Evolutionary conservation across 2,329 filamentous ascomycete species (phyloP).

Genomic region (Amylocarpus encephaloides): DNA sequence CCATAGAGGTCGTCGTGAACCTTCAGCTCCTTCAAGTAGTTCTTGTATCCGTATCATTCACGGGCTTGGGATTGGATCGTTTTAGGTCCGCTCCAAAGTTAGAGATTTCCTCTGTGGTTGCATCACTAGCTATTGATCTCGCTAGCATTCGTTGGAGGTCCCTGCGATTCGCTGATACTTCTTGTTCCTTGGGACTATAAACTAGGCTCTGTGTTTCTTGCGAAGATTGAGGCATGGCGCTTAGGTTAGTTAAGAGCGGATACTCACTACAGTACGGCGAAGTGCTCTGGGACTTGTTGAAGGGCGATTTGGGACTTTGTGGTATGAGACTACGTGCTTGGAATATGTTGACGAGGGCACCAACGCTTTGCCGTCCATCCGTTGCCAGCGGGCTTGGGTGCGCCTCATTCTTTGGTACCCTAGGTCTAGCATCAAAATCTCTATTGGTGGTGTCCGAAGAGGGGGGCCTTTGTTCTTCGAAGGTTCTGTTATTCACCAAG

Average conservation of each 20-base stretch:
- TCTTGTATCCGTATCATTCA: not conserved
- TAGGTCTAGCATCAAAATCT: no score
- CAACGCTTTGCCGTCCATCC: slow-evolving; percentile 8
- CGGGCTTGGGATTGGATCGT: not conserved
- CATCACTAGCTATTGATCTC: slow-evolving; percentile 2
- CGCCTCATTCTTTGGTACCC: no score
- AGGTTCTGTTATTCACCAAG: no score
- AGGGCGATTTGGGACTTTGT: slow-evolving; percentile 1
- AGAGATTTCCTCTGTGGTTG: slow-evolving; percentile 10
- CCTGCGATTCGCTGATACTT: no score
- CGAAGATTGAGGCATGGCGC: no score
- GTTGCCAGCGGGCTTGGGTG: not conserved
- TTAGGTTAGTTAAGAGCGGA: not conserved
- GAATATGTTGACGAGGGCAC: slow-evolving; percentile 20
- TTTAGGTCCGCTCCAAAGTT: slow-evolving; percentile 8
- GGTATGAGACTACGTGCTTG: slow-evolving; percentile 19
- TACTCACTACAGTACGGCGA: not conserved
- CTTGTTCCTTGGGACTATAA: no score
- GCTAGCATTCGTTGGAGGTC: no score
- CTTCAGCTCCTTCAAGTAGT: not conserved
- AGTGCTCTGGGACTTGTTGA: slow-evolving; percentile 4
- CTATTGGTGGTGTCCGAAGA: no score
- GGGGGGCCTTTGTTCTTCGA: no score
- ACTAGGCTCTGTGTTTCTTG: no score
- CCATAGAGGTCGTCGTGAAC: slow-evolving; percentile 4